Conservation (phyloP, 1,284 basidiomycete species). For the Xanthoconium separans region DNA sequence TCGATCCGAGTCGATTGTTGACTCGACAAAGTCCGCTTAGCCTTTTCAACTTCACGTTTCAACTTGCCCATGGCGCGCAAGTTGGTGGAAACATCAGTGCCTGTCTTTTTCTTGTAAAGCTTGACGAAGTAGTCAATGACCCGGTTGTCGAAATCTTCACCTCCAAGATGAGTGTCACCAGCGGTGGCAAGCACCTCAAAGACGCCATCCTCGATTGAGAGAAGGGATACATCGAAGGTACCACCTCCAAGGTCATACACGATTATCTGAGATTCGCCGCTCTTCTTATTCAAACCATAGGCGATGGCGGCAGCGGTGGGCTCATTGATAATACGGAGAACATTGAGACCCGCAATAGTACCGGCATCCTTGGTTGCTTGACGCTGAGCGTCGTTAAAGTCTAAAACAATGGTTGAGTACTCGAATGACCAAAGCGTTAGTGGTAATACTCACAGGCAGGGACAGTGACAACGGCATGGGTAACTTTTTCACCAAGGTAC, state of each 20-base stretch:
- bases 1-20: conserved; percentile 86
- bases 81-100: conserved; percentile 60
- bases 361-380: conserved; percentile 99
- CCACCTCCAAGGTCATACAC: conserved; percentile 80
- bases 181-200: conserved; percentile 98
- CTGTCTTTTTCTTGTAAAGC: conserved; percentile 83
- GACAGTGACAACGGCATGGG: conserved; percentile 97
- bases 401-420: conserved; percentile 42
- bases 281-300: conserved; percentile 97
- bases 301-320: conserved; percentile 86
- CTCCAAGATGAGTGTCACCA: conserved; percentile 98
- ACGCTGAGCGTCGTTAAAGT: conserved; percentile 99
- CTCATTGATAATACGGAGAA: conserved; percentile 99
- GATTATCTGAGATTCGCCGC: conserved; percentile 92
- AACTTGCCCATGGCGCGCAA: conserved; percentile 92
- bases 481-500: conserved; percentile 95
- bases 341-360: conserved; percentile 92
- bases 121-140: conserved; percentile 81
- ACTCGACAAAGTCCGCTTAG: conserved; percentile 95
- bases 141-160: conserved; percentile 99
- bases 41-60: conserved; percentile 98
- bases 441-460: conserved; percentile 70
- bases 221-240: conserved; percentile 97
- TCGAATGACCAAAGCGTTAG: background rate
- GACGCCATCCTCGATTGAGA: conserved; percentile 97